Conservation (phyloP, 208 protist genomes). For the Trypanosoma melophagium region DNA sequence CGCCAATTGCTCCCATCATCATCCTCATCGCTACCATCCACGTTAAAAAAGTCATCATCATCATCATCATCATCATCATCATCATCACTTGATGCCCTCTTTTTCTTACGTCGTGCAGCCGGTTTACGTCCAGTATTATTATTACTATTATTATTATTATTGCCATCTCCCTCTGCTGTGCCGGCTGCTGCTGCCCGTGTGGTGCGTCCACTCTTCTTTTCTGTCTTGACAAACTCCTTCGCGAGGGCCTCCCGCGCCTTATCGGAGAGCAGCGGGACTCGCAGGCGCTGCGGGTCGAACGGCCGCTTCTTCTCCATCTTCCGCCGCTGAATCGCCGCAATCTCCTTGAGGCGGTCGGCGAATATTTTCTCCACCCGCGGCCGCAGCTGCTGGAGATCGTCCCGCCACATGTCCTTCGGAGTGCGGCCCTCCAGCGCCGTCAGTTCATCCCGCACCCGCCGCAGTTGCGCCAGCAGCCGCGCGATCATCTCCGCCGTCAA, state of each 20-base stretch:
- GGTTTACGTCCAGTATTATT: conserved; percentile 7
- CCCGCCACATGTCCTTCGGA: conserved; percentile 84
- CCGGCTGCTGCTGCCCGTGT: not conserved
- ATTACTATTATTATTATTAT: conserved; percentile 4
- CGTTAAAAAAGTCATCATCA: conserved; percentile 22
- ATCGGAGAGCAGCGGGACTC: conserved; percentile 84
- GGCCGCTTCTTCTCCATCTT: conserved; percentile 86
- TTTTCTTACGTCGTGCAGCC: conserved; percentile 36
- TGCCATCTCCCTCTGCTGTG: not conserved
- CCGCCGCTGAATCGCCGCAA: conserved; percentile 69
- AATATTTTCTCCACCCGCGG: conserved; percentile 59
- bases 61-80: conserved; percentile 42
- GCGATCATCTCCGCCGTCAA: conserved; percentile 97
- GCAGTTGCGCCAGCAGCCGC: conserved; percentile 86
- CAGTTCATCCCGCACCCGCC: conserved; percentile 76
- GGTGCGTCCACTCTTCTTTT: conserved; percentile 29
- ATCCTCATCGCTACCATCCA: conserved; percentile 38
- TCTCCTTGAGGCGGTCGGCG: conserved; percentile 62
- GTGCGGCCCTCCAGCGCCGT: conserved; percentile 69
- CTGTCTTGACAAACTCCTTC: conserved; percentile 68
- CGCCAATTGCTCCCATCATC: conserved; percentile 34
- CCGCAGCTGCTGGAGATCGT: conserved; percentile 85
- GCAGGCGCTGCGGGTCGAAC: conserved; percentile 71
- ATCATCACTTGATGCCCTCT: conserved; percentile 35
- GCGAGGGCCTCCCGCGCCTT: conserved; percentile 65